phyloP scores from a whole-genome alignment of 2,329 filamentous ascomycete genomes.

The Colletotrichum limetticola region DNA sequence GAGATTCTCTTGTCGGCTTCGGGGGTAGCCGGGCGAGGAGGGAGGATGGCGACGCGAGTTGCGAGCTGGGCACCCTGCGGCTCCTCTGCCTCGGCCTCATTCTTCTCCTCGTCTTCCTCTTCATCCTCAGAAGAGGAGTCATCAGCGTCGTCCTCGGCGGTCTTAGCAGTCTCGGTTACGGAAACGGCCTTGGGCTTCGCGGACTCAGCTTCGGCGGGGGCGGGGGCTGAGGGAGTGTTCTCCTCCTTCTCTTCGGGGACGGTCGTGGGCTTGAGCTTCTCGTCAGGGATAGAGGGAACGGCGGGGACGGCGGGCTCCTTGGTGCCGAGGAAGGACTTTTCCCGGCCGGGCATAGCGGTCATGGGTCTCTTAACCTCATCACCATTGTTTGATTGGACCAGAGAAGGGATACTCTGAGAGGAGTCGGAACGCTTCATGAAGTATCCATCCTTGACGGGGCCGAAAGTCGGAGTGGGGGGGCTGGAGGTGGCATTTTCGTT shows the following conservation, averaged over 20 bases:
- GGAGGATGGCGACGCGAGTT: constrained; percentile 24
- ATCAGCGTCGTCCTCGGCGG: constrained; percentile 11
- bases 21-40: constrained; percentile 20
- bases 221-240: not conserved
- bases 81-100: constrained; percentile 8
- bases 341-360: constrained; percentile 31
- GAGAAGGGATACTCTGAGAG: constrained; percentile 22
- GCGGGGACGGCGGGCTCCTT: constrained; percentile 14
- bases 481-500: constrained; percentile 29
- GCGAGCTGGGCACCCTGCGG: constrained; percentile 29
- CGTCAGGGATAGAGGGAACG: not conserved
- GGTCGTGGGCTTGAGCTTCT: not conserved
- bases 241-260: not conserved
- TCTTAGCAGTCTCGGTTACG: constrained; percentile 17
- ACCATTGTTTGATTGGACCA: constrained; percentile 19
- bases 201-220: constrained; percentile 1
- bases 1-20: constrained; percentile 25
- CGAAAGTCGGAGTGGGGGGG: constrained; percentile 29
- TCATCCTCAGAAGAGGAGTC: constrained; percentile 23
- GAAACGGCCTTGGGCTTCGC: constrained; percentile 11
- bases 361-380: constrained; percentile 20
- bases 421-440: constrained; percentile 31
- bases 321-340: constrained; percentile 17
- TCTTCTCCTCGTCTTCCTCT: constrained; percentile 22
- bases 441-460: constrained; percentile 29